A percentile compares a stretch with the other conserved stretches of the same genome.
Evolutionary conservation across 345 rosid species (phyloP).

Genomic region (Corymbia maculata): DNA sequence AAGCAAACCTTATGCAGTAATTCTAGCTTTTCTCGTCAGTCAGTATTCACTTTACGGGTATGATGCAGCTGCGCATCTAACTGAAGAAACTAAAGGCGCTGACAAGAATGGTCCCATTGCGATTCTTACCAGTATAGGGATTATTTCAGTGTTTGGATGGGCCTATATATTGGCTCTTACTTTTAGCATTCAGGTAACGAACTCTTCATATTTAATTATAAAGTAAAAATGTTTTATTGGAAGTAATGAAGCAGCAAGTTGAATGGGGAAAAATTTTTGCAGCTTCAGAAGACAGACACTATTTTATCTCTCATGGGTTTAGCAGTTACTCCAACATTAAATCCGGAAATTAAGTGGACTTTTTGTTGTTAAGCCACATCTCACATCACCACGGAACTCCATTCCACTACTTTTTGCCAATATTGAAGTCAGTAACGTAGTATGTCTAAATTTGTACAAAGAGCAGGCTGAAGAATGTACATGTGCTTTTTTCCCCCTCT

Average conservation of each 20-base stretch:
- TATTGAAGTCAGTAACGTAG: not conserved
- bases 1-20: slow-evolving; percentile 42
- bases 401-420: not conserved
- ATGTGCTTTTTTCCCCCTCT: not conserved
- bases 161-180: slow-evolving; percentile 53
- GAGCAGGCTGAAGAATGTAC: not conserved
- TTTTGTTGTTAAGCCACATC: not conserved
- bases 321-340: not conserved
- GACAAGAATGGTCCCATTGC: slow-evolving; percentile 57
- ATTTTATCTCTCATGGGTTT: not conserved
- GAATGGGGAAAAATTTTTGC: not conserved
- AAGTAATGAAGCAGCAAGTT: not conserved
- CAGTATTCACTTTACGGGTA: slow-evolving; percentile 56
- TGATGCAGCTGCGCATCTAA: slow-evolving; percentile 59
- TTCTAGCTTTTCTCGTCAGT: slow-evolving; percentile 47
- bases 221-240: not conserved
- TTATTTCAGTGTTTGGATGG: slow-evolving; percentile 53
- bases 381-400: not conserved
- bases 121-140: slow-evolving; percentile 48
- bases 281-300: not conserved
- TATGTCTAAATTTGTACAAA: not conserved
- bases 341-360: not conserved
- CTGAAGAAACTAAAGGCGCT: slow-evolving; percentile 63
- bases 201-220: not conserved
- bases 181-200: slow-evolving; percentile 43